Percentiles rank a stretch among this genome's conserved stretches.
Evolutionary conservation across 768 basidiomycete species (phyloP).

Genomic region (Lactifluus subvellereus): DNA sequence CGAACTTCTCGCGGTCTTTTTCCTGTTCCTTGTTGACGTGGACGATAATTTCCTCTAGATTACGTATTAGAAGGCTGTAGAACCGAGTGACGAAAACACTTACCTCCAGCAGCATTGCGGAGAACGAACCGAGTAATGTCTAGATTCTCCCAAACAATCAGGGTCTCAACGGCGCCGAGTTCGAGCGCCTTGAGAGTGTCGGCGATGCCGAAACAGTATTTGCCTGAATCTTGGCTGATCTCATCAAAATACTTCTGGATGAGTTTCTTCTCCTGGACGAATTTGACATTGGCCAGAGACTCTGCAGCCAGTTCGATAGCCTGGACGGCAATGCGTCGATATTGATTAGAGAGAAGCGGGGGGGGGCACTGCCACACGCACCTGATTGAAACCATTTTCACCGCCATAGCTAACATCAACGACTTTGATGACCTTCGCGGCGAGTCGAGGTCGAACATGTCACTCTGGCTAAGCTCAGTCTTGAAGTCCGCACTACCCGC

Average conservation of each 20-base stretch:
- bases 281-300: constrained; percentile 96
- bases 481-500: constrained; percentile 99
- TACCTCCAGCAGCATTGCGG: constrained; percentile 89
- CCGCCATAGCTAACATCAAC: constrained; percentile 99
- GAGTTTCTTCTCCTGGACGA: constrained; percentile 97
- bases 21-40: constrained; percentile 78
- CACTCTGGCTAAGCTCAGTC: constrained; percentile 91
- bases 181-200: constrained; percentile 96
- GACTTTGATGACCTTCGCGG: constrained; percentile 90
- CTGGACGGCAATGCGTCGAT: constrained; percentile 33
- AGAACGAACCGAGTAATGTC: constrained; percentile 85
- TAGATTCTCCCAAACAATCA: constrained; percentile 98
- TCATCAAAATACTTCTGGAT: constrained; percentile 99
- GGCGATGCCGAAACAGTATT: constrained; percentile 96
- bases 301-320: constrained; percentile 97
- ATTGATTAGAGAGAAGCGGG: not conserved
- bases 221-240: constrained; percentile 94
- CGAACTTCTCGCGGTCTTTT: constrained; percentile 90
- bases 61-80: not conserved
- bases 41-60: constrained; percentile 73
- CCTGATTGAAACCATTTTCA: constrained; percentile 99
- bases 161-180: constrained; percentile 91
- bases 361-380: constrained; percentile 29
- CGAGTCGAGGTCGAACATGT: constrained; percentile 92
- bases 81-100: constrained; percentile 15